Conservation (phyloP, 2,329 filamentous ascomycete genomes). For the Pyrenophora teres region DNA sequence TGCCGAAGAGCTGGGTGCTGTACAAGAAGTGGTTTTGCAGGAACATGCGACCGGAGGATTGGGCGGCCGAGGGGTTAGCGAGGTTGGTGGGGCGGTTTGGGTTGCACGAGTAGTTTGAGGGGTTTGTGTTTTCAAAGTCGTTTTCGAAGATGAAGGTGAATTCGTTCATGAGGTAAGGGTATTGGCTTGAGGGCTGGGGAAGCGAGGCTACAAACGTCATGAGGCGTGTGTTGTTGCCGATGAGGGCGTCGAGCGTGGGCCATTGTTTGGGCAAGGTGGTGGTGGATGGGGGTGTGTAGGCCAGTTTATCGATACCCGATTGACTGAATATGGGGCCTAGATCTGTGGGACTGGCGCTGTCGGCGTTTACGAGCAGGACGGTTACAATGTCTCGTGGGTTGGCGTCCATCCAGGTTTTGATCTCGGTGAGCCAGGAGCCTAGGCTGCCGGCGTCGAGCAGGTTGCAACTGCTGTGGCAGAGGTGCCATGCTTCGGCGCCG, state of each 20-base stretch:
- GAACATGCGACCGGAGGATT: conserved; percentile 65
- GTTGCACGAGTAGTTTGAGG: conserved; percentile 72
- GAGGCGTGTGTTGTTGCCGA: conserved; percentile 66
- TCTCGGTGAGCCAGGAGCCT: conserved; percentile 64
- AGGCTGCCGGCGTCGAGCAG: conserved; percentile 72
- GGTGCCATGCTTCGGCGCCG: conserved; percentile 56
- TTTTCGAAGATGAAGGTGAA: conserved; percentile 76
- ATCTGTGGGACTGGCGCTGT: conserved; percentile 59
- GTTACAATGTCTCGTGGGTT: conserved; percentile 79
- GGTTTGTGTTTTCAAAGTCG: conserved; percentile 65
- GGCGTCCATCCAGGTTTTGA: conserved; percentile 70
- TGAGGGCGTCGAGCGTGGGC: conserved; percentile 74
- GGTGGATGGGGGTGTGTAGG: conserved; percentile 51
- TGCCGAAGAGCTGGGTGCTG: conserved; percentile 52
- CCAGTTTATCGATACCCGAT: conserved; percentile 64
- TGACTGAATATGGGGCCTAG: conserved; percentile 55
- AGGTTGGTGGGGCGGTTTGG: conserved; percentile 67
- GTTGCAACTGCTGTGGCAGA: conserved; percentile 72
- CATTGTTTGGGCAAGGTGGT: conserved; percentile 62
- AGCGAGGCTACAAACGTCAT: conserved; percentile 69
- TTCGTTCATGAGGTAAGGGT: conserved; percentile 66
- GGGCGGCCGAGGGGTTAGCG: conserved; percentile 53
- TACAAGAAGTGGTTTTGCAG: conserved; percentile 84
- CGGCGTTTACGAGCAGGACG: conserved; percentile 72
- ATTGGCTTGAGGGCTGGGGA: conserved; percentile 36